Percentiles rank a stretch among this genome's conserved stretches.
phyloP scores from a whole-genome alignment of 2,329 filamentous ascomycete species.

The Aspergillus amoenus region DNA sequence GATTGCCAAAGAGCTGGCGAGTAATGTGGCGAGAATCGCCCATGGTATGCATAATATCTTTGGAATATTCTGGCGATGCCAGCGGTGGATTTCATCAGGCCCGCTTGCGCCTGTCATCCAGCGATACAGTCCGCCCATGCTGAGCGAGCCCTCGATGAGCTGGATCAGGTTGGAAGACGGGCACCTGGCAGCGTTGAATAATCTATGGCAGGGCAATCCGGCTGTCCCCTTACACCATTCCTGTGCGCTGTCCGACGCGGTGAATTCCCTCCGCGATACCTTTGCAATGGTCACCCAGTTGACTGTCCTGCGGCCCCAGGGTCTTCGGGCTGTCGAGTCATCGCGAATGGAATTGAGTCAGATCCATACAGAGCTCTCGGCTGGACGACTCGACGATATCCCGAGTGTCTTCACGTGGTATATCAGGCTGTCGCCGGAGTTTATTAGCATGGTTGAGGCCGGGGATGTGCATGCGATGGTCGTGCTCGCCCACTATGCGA shows the following conservation, averaged over 20 bases:
- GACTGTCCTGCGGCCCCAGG: not conserved
- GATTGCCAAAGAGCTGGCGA: not conserved
- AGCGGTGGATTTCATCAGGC: slow-evolving; percentile 1
- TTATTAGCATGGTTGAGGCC: not conserved
- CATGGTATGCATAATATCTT: slow-evolving; percentile 2
- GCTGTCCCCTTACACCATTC: not conserved
- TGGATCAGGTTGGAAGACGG: slow-evolving; percentile 4
- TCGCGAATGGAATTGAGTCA: not conserved
- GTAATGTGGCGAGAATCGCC: not conserved
- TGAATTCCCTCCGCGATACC: slow-evolving; percentile 1
- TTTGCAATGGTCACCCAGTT: slow-evolving; percentile 9
- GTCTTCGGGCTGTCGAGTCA: not conserved
- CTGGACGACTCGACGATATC: not conserved
- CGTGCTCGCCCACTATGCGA: slow-evolving; percentile 3
- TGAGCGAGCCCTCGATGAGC: not conserved
- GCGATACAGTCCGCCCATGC: not conserved
- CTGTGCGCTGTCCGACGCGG: not conserved
- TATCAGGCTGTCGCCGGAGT: not conserved
- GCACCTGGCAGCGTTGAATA: not conserved
- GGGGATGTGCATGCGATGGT: slow-evolving; percentile 3
- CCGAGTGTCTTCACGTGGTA: slow-evolving; percentile 7
- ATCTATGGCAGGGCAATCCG: not conserved
- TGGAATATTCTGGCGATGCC: slow-evolving; percentile 4
- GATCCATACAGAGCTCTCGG: not conserved
- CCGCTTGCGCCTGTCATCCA: not conserved